Evolutionary conservation across 1,284 basidiomycete genomes (phyloP).

Genomic region (Ceraceosorus bombacis): DNA sequence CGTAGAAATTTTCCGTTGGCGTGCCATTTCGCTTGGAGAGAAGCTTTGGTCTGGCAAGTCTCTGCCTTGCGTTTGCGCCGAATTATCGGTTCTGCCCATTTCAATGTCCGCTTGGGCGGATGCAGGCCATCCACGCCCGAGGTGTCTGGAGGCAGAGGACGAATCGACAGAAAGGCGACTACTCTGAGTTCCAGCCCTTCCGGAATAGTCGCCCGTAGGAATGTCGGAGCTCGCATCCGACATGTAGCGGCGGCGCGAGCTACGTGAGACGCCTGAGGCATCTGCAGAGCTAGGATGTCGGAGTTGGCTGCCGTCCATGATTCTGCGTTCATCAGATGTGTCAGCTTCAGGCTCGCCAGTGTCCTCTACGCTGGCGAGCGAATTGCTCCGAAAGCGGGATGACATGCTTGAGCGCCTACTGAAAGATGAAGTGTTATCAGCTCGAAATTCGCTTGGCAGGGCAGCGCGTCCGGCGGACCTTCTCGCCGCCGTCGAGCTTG

Average conservation of each 20-base stretch:
- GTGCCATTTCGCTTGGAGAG: slow-evolving; percentile 24
- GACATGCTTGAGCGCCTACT: background rate
- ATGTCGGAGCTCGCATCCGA: slow-evolving; percentile 24
- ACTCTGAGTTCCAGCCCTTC: slow-evolving; percentile 17
- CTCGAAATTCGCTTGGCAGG: slow-evolving; percentile 26
- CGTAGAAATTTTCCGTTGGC: slow-evolving; percentile 28
- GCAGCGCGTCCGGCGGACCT: slow-evolving; percentile 15
- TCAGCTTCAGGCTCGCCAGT: background rate
- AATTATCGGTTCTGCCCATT: background rate
- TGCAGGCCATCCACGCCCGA: slow-evolving; percentile 14
- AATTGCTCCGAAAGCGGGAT: background rate
- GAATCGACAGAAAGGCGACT: slow-evolving; percentile 28
- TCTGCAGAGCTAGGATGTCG: slow-evolving; percentile 19
- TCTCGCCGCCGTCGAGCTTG: slow-evolving; percentile 11
- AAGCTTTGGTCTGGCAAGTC: slow-evolving; percentile 14
- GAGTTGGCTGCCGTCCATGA: slow-evolving; percentile 6
- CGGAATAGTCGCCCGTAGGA: slow-evolving; percentile 13
- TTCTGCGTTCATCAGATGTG: background rate
- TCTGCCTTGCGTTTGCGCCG: no score
- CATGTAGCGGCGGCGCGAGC: slow-evolving; percentile 16
- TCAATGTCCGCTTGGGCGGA: slow-evolving; percentile 20
- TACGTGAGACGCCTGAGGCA: background rate
- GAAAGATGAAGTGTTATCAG: background rate
- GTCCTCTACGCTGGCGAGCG: background rate
- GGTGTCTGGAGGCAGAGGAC: slow-evolving; percentile 21